Evolutionary conservation across 176 grass and related monocot genomes (phyloP), one percentile per base, ranked within the genome.

Genomic region (Oryza glaberrima): DNA sequence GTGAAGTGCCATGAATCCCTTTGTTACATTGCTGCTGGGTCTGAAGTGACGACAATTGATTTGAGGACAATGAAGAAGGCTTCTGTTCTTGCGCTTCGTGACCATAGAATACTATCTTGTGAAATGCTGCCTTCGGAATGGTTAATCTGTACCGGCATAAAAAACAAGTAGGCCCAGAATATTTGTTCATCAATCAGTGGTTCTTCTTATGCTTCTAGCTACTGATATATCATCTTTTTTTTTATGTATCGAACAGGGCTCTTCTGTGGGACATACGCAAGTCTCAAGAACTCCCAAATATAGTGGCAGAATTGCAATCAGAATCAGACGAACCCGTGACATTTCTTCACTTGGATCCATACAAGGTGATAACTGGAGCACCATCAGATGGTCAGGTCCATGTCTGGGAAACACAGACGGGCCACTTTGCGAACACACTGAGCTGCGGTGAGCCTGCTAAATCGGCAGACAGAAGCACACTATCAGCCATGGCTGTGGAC

Each of bases 181-280:
- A 41, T 88, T 10, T 35, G 26, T 75, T 41, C 54, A 19, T 41
- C 54, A 19, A 36, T 17, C 32, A 77, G 64, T 41, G 40, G 40
- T 51, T 49, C 86, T 71, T 68, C 25, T 45, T 45, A n/a, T 76
- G 15, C 72, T 68, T 76, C 38, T 65, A 65, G 45, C 23, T 54
- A 86, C 2, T 0, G 34, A 40, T 82, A 60, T 34, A 69, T 79
- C 34, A 30, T 70, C 77, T 17, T 83, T 85, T 83, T 85, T 56
- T 54, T 17, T 54, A 3, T 54, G 52, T 61, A n/a, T 70, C 52
- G 70, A 63, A 5, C 82, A 95, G 95, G 93, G 89, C 89, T 84
- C 88, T 98, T 76, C 70, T 94, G 40, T 95, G 96, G 93, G 96
- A 98, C 81, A 95, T 95, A 67, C 88, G 93, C 22, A 95, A 94